Percentiles rank a stretch among this genome's conserved stretches.
Evolutionary conservation across 495 filamentous ascomycete genomes (phyloP).

Genomic region (Neurospora sp.): DNA sequence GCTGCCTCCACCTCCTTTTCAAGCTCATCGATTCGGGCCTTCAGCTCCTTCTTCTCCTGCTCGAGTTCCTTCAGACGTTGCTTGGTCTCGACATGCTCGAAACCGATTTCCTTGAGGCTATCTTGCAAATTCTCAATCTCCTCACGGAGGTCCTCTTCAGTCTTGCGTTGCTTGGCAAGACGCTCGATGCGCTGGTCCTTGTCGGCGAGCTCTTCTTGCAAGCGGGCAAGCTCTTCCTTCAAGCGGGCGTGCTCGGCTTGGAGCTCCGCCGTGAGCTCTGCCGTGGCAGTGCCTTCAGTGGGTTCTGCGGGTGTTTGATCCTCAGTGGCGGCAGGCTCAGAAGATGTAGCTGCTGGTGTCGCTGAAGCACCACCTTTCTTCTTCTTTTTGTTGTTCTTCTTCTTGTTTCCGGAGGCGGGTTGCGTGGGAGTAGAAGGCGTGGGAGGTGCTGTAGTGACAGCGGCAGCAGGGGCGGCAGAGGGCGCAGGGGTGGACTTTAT

Average conservation of each 20-base stretch:
- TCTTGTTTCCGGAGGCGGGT: slow-evolving; percentile 41
- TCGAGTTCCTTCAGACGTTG: slow-evolving; percentile 57
- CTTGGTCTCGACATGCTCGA: slow-evolving; percentile 75
- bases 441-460: slow-evolving; percentile 3
- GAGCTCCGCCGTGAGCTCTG: slow-evolving; percentile 28
- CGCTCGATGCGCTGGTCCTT: slow-evolving; percentile 63
- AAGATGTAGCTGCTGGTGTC: slow-evolving; percentile 8
- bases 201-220: slow-evolving; percentile 54
- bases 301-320: slow-evolving; percentile 18
- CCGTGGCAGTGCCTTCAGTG: slow-evolving; percentile 13
- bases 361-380: slow-evolving; percentile 51
- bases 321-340: slow-evolving; percentile 17
- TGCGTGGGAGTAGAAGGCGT: slow-evolving; percentile 6
- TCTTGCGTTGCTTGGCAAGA: slow-evolving; percentile 55
- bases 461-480: slow-evolving; percentile 6
- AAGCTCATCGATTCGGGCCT: slow-evolving; percentile 54
- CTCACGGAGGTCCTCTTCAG: slow-evolving; percentile 71
- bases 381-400: slow-evolving; percentile 89
- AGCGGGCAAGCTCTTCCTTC: slow-evolving; percentile 15
- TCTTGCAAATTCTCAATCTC: slow-evolving; percentile 80
- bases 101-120: slow-evolving; percentile 61
- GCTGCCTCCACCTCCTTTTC: slow-evolving; percentile 49
- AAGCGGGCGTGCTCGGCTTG: not conserved
- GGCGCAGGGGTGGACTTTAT: slow-evolving; percentile 15
- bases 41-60: slow-evolving; percentile 34